phyloP scores from a whole-genome alignment of 805 yeast genomes.

The Candida ulmi region DNA sequence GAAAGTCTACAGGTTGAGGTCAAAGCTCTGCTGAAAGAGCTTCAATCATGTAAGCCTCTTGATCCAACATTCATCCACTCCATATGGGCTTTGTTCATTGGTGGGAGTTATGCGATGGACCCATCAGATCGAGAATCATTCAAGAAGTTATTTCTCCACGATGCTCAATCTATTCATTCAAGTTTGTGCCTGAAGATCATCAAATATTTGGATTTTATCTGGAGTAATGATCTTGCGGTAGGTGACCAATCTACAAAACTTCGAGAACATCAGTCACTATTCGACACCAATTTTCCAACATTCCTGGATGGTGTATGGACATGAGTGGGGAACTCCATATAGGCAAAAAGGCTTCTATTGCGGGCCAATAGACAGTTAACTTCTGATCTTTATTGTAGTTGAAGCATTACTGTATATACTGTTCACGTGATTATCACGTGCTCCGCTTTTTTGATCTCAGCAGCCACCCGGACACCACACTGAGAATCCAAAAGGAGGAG shows the following conservation, averaged over 20 bases:
- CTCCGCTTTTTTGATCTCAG: too few relatives aligned
- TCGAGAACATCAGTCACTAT: constrained; percentile 16
- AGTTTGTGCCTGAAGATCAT: constrained; percentile 17
- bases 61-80: constrained; percentile 10
- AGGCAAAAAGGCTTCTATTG: too few relatives aligned
- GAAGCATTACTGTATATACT: too few relatives aligned
- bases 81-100: constrained; percentile 21
- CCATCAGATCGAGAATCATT: constrained; percentile 11
- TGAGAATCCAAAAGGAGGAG: not conserved
- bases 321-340: too few relatives aligned
- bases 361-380: too few relatives aligned
- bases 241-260: not conserved
- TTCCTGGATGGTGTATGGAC: constrained; percentile 16
- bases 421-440: too few relatives aligned
- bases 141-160: constrained; percentile 7
- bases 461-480: too few relatives aligned
- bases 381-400: too few relatives aligned
- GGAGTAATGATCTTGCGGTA: constrained; percentile 15
- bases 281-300: constrained; percentile 21
- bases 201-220: constrained; percentile 18
- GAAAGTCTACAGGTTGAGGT: constrained; percentile 13
- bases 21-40: constrained; percentile 7
- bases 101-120: constrained; percentile 14
- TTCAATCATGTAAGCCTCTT: constrained; percentile 5
- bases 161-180: constrained; percentile 14